phyloP scores from a whole-genome alignment of 495 filamentous ascomycete species.

The Neurospora sp. region DNA sequence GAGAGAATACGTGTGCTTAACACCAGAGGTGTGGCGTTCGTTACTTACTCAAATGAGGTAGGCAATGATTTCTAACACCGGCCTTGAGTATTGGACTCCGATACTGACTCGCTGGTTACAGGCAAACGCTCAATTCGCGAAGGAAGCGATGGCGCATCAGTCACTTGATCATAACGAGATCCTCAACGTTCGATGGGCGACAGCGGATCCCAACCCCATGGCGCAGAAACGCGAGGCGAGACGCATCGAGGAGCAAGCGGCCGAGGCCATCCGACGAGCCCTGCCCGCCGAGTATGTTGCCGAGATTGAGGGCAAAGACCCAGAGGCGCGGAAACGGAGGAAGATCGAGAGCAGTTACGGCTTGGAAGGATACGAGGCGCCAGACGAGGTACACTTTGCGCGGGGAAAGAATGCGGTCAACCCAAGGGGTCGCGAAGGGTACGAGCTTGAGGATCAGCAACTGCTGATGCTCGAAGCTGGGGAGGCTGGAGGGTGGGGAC shows the following conservation, averaged over 20 bases:
- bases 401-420: constrained; percentile 50
- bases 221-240: constrained; percentile 88
- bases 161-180: constrained; percentile 73
- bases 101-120: constrained; percentile 30
- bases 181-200: constrained; percentile 95
- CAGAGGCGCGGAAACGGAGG: constrained; percentile 73
- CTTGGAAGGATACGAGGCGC: constrained; percentile 83
- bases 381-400: constrained; percentile 90
- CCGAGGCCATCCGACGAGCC: constrained; percentile 83
- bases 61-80: not conserved
- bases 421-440: constrained; percentile 41
- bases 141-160: constrained; percentile 85
- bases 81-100: not conserved
- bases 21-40: constrained; percentile 77
- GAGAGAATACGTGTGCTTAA: constrained; percentile 89
- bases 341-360: constrained; percentile 88
- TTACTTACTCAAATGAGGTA: constrained; percentile 75
- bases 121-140: constrained; percentile 80
- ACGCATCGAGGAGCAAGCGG: constrained; percentile 93
- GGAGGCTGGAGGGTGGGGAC: constrained; percentile 31
- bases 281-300: constrained; percentile 88
- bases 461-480: constrained; percentile 39
- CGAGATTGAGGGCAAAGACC: constrained; percentile 86
- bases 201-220: constrained; percentile 89
- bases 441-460: constrained; percentile 38